phyloP scores from a whole-genome alignment of 2,329 filamentous ascomycete genomes.

The Neonectria hederae region DNA sequence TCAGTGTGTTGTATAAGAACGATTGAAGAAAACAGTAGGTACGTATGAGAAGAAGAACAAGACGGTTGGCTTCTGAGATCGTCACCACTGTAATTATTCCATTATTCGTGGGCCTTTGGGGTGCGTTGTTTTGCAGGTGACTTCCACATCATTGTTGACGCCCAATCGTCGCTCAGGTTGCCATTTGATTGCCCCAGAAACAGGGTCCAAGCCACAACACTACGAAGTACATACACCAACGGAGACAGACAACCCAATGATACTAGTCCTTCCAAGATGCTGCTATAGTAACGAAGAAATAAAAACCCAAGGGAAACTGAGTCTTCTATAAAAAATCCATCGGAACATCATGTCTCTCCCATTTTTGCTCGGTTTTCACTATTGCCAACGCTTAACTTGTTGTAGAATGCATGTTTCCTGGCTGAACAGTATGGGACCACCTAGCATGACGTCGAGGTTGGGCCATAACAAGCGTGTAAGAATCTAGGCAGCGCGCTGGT shows the following conservation, averaged over 20 bases:
- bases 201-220: conserved; percentile 29
- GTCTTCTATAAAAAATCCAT: too few relatives aligned
- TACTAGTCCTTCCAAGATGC: neutral
- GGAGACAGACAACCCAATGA: neutral
- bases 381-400: neutral
- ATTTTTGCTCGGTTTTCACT: neutral
- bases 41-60: neutral
- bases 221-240: neutral
- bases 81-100: conserved; percentile 17
- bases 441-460: conserved; percentile 3
- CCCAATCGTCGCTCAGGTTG: conserved; percentile 34
- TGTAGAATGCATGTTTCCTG: neutral
- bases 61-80: neutral
- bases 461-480: neutral
- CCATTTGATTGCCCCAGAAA: conserved; percentile 43
- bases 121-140: conserved; percentile 37
- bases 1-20: neutral
- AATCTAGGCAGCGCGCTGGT: neutral
- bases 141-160: conserved; percentile 38
- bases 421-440: neutral
- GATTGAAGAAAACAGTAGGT: neutral
- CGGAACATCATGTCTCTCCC: neutral
- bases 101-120: conserved; percentile 7
- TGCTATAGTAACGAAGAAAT: neutral
- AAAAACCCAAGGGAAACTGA: too few relatives aligned